These are phyloP conservation scores for Trichophyton simii DNA, from an alignment of 2,329 filamentous ascomycete species.

Conservation along the genomic window DNA sequence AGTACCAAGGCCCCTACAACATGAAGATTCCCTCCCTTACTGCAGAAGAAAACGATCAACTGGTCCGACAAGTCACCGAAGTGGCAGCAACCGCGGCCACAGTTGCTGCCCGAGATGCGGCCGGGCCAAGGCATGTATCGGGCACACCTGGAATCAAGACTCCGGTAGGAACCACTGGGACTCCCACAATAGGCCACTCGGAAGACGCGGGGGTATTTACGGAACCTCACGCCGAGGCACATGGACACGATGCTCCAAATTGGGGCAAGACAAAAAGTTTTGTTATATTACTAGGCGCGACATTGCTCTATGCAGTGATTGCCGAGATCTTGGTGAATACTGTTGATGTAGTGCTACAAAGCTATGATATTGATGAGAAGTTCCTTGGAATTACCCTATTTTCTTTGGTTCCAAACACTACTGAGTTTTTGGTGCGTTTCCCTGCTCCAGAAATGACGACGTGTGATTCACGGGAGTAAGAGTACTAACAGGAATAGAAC, in stretches of 20 bases:
- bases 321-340: conserved; percentile 95
- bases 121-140: conserved; percentile 39
- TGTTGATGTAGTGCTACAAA: conserved; percentile 87
- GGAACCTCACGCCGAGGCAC: conserved; percentile 31
- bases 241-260: conserved; percentile 91
- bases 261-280: conserved; percentile 90
- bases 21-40: conserved; percentile 51
- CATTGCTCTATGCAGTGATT: conserved; percentile 86
- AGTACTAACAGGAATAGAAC: conserved; percentile 45
- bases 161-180: conserved; percentile 25
- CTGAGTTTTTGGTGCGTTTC: conserved; percentile 75
- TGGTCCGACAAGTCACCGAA: conserved; percentile 81
- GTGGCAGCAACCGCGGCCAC: conserved; percentile 85
- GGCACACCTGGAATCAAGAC: conserved; percentile 25
- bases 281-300: conserved; percentile 77
- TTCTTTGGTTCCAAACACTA: conserved; percentile 93
- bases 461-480: background rate
- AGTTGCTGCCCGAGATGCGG: conserved; percentile 68
- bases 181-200: conserved; percentile 26
- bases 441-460: no score
- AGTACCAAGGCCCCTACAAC: conserved; percentile 23
- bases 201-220: conserved; percentile 27
- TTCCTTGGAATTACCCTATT: conserved; percentile 95
- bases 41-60: conserved; percentile 64
- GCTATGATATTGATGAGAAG: conserved; percentile 87